Evolutionary conservation across 108 stramenopile species (phyloP).

Genomic region (Cyclotella cryptica): DNA sequence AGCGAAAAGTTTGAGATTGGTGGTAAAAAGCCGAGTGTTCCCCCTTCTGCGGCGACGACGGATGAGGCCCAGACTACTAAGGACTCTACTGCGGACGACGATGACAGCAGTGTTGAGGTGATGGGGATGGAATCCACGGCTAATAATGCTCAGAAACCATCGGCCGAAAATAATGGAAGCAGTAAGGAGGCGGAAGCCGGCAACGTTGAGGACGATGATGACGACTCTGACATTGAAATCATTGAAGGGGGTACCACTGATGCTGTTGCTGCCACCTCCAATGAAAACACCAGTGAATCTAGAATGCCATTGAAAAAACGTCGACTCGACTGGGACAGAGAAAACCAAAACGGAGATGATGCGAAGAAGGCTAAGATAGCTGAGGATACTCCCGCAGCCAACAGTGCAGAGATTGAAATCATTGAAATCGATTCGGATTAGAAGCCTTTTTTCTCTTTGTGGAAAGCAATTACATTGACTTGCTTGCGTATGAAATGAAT

Average conservation of each 20-base stretch:
- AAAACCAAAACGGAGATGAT: constrained; percentile 20
- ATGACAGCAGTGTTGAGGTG: not conserved
- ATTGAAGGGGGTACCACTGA: constrained; percentile 25
- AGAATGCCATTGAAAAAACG: constrained; percentile 18
- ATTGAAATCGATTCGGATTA: constrained; percentile 60
- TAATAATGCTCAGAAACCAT: not conserved
- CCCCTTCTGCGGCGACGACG: not conserved
- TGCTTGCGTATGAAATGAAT: constrained; percentile 3
- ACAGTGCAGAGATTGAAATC: constrained; percentile 31
- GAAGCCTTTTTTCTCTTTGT: not conserved
- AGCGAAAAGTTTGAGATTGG: constrained; percentile 70
- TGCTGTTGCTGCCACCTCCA: constrained; percentile 5
- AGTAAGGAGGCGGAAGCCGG: not conserved
- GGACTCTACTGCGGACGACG: constrained; percentile 3
- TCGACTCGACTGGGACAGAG: constrained; percentile 12
- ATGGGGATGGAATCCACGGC: no score
- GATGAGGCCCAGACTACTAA: not conserved
- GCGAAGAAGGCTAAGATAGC: constrained; percentile 61
- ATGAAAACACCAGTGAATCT: constrained; percentile 20
- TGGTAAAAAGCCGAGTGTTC: constrained; percentile 58
- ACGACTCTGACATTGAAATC: constrained; percentile 44
- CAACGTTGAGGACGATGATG: not conserved
- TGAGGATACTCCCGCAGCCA: not conserved
- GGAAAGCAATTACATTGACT: not conserved
- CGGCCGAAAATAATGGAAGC: not conserved